Evolutionary conservation across 2,329 filamentous ascomycete species (phyloP), one percentile per base, ranked within the genome.

Genomic region (Alternaria viburni): DNA sequence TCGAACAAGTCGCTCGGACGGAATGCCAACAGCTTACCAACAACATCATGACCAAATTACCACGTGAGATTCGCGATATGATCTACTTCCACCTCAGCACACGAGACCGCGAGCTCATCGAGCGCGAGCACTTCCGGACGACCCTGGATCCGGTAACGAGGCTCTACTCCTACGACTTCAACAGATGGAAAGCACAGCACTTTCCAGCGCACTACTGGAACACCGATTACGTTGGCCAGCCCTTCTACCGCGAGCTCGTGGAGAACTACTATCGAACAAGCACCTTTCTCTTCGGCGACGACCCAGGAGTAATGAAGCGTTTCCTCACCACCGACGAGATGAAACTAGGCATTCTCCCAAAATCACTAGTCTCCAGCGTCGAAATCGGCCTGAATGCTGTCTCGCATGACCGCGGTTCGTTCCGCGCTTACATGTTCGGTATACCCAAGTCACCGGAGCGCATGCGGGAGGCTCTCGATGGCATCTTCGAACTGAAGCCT

Each of bases 201-300:
- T 70, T 69, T 11, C 68, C 69, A 0, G 61, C 66, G 21, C 66
- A 72, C 45, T 72, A 65, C 52, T 72, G 70, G 69, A 36, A 61
- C 10, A 43, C 45, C 2, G 32, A 59, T 0, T 69, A 67, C 17
- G 64, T 69, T 0, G 59, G 63, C 0, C 5, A 45, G 1, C 32
- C 30, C 0, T 68, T 71, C 5, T 57, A 63, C 13, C 58, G 46
- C 4, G 70, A 73, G 44, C 54, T 73, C 3, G 56, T 61, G 2
- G 65, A 72, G 6, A 69, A 65, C 19, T 68, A 73, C 54, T 70
- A 69, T 11, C 65, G 59, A n/a, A 72, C 64, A 2, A 69, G 66
- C 0, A 69, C 61, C 1, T 73, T 73, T 23, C 17, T 68, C 2
- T 73, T 73, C 25, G 61, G 61, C 28, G 66, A 69, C 15, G 66